Evolutionary conservation across 2,329 filamentous ascomycete genomes (phyloP), one percentile per base, ranked within the genome.

Genomic region (Penicillium psychrosexuale): DNA sequence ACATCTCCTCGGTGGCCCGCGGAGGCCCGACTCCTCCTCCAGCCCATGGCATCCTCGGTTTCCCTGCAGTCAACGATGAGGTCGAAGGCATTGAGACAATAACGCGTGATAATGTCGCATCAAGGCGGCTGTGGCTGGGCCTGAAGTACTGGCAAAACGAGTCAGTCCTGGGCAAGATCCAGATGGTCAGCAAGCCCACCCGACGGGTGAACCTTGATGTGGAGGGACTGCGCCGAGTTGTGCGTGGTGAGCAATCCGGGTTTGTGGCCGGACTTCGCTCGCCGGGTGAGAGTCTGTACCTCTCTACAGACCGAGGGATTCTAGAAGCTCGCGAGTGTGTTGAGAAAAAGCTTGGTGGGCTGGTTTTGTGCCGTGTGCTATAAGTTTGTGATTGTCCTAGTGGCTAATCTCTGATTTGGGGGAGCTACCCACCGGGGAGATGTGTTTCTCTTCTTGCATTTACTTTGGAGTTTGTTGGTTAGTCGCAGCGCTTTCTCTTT

Each of bases 121-220:
- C 79, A 37, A 82, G 90, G 69, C 82, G 92, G 57, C 77, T 97
- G 62, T 97, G 92, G 92, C 75, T 97, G 12, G 91, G 91, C 1
- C 78, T 96, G 67, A 96, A 96, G 78, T 96, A 96, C 82, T 90
- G 84, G 84, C 85, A 91, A 63, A 88, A 88, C 69, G 80, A 86
- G 72, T 90, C 92, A 6, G 91, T 96, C 22, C 76, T 97, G 62
- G 80, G 79, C 59, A 81, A 84, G 61, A 81, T 93, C 66, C 72
- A 75, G 46, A 72, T 88, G 68, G 78, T 96, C 57, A 88, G 83
- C 67, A 93, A 87, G 73, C 88, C 91, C 9, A 92, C 84, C 66
- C 82, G 90, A 61, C 75, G 84, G 64, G 82, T 95, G 70, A 88
- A 82, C 64, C 79, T 90, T 58, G 80, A 84, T 47, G 79, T 87